Evolutionary conservation across 805 yeast genomes (phyloP), one percentile per base, ranked within the genome.

Genomic region (Ogataea zsoltii): DNA sequence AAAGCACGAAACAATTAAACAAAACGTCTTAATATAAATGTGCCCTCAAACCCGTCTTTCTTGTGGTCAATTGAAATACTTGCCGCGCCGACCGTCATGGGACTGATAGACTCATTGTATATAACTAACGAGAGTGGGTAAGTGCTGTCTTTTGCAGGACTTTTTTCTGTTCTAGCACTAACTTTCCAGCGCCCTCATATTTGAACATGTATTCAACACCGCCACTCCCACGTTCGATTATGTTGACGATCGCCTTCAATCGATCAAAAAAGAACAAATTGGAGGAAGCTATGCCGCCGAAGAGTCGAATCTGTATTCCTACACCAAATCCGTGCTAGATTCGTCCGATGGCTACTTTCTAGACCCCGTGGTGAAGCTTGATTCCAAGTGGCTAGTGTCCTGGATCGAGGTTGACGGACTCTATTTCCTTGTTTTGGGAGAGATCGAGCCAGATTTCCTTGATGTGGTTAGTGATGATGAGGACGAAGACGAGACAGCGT

Each of bases 391-490:
- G 62, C 28, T 49, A 10, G 49, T 63, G n/a, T 56, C 63, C 41
- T 76, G 59, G 63, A 51, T 25, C 23, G 47, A 26, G 55, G 63
- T 35, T 15, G 63, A 51, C 26, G 41, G 44, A 2, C 18, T 65
- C 9, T 44, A 45, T 28, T 29, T 57, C n/a, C 15, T 57, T 1
- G 46, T 54, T 2, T 21, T 60, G 7, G 58, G 62, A 3, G 41
- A 53, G n/a, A 26, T 40, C 5, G 39, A 26, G 1, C 38, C 52
- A 1, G 57, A 46, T 2, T 43, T 41, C n/a, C 36, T 54, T 6
- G 68, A 65, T 3, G 62, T 60, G 5, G 54, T 56, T n/a, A 60
- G 64, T 14, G 69, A 65, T 14, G 59, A 60, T 26, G 67, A 58
- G 41, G 67, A 56, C 11, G 61, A 57, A 7, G 63, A 56, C 7